A percentile compares a stretch with the other conserved stretches of the same genome.
Conservation (phyloP, 1,139 yeast genomes). For the Saccharomyces hybrid region DNA sequence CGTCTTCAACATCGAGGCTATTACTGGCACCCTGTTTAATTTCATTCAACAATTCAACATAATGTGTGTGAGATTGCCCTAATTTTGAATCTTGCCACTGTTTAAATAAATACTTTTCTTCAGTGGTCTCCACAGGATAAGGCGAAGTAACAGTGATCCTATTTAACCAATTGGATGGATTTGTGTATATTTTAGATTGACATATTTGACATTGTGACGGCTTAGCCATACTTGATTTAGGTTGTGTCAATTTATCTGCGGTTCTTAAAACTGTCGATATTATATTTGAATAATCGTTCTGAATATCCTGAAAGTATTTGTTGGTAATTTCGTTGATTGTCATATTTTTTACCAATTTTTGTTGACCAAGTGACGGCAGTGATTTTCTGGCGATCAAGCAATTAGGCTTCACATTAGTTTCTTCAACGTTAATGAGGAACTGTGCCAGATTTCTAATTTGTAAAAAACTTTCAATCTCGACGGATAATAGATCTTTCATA, state of each 20-base stretch:
- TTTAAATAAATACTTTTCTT: constrained; percentile 38
- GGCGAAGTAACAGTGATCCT: constrained; percentile 63
- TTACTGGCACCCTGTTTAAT: constrained; percentile 7
- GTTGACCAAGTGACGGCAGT: not conserved
- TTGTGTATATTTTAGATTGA: constrained; percentile 42
- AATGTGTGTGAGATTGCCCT: constrained; percentile 11
- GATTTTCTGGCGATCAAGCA: not conserved
- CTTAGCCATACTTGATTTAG: constrained; percentile 25
- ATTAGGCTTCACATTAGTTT: not conserved
- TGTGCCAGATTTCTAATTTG: constrained; percentile 7
- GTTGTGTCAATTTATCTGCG: constrained; percentile 68
- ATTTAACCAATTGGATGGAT: constrained; percentile 63
- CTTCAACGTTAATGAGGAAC: constrained; percentile 11
- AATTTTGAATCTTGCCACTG: constrained; percentile 30
- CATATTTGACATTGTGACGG: constrained; percentile 44
- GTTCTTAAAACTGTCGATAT: constrained; percentile 91
- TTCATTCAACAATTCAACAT: constrained; percentile 13
- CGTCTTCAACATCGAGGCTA: constrained; percentile 8
- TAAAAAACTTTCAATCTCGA: constrained; percentile 54
- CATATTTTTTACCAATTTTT: constrained; percentile 48
- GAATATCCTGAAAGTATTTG: constrained; percentile 66
- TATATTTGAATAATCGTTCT: constrained; percentile 79
- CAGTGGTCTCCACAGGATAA: constrained; percentile 44
- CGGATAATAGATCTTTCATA: constrained; percentile 59
- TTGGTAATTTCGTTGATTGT: constrained; percentile 75